phyloP scores from a whole-genome alignment of 1,284 basidiomycete genomes.

The Malassezia globosa region DNA sequence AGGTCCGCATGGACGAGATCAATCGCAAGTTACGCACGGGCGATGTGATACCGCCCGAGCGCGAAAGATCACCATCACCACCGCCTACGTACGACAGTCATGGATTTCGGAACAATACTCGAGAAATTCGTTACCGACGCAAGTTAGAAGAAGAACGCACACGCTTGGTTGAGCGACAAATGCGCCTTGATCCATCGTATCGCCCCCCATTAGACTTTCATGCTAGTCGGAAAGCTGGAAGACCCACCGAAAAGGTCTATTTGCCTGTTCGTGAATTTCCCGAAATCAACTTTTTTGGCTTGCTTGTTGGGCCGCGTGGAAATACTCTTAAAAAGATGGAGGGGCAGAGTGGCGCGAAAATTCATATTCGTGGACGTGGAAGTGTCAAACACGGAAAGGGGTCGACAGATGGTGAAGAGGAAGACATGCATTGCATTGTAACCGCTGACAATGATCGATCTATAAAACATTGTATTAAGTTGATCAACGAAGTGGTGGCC shows the following conservation, averaged over 20 bases:
- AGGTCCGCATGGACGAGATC: slow-evolving; percentile 76
- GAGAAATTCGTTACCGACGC: slow-evolving; percentile 92
- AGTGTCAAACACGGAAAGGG: slow-evolving; percentile 98
- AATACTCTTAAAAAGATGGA: slow-evolving; percentile 99
- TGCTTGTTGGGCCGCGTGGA: slow-evolving; percentile 93
- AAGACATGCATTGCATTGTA: slow-evolving; percentile 96
- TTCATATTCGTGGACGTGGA: slow-evolving; percentile 94
- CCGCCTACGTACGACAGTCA: slow-evolving; percentile 93
- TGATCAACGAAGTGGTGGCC: slow-evolving; percentile 97
- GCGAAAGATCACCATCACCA: slow-evolving; percentile 85
- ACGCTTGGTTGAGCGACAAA: slow-evolving; percentile 79
- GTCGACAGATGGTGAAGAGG: slow-evolving; percentile 76
- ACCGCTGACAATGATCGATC: slow-evolving; percentile 85
- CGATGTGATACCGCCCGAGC: slow-evolving; percentile 88
- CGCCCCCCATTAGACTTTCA: slow-evolving; percentile 90
- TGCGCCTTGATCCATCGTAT: slow-evolving; percentile 96
- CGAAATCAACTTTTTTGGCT: slow-evolving; percentile 98
- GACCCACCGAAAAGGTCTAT: slow-evolving; percentile 74
- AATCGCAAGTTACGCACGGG: slow-evolving; percentile 83
- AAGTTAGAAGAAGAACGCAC: slow-evolving; percentile 96
- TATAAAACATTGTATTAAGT: slow-evolving; percentile 74
- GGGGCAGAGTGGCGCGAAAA: slow-evolving; percentile 91
- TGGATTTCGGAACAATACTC: slow-evolving; percentile 92
- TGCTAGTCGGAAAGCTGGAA: slow-evolving; percentile 66
- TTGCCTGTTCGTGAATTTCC: slow-evolving; percentile 99